Percentiles rank a stretch among this genome's conserved stretches.
Conservation (phyloP, 2,329 filamentous ascomycete species). For the Colletotrichum sp. region DNA sequence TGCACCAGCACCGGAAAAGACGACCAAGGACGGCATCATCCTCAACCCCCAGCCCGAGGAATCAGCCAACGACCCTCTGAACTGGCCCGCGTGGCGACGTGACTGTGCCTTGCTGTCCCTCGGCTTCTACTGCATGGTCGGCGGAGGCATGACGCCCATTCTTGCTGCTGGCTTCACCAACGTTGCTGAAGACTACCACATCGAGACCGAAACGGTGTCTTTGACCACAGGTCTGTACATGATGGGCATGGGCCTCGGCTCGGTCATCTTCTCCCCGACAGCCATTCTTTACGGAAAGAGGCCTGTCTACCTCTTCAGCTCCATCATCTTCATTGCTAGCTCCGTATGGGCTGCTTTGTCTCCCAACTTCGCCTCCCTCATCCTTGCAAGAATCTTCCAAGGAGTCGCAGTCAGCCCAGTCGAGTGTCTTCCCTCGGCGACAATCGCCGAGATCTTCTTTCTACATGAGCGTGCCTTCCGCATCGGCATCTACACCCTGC, state of each 20-base stretch:
- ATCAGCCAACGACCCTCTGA: slow-evolving; percentile 87
- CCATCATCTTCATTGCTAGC: slow-evolving; percentile 77
- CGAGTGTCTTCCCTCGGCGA: slow-evolving; percentile 91
- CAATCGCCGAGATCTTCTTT: slow-evolving; percentile 96
- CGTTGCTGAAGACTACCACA: slow-evolving; percentile 69
- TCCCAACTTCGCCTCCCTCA: slow-evolving; percentile 78
- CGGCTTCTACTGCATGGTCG: slow-evolving; percentile 91
- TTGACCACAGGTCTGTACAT: slow-evolving; percentile 93
- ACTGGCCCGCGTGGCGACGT: slow-evolving; percentile 85
- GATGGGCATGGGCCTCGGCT: slow-evolving; percentile 88
- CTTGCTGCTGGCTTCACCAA: slow-evolving; percentile 89
- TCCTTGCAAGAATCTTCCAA: slow-evolving; percentile 84
- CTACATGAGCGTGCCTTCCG: slow-evolving; percentile 92
- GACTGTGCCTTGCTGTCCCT: slow-evolving; percentile 81
- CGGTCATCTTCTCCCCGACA: slow-evolving; percentile 84
- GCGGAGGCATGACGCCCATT: slow-evolving; percentile 90
- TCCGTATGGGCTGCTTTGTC: slow-evolving; percentile 88
- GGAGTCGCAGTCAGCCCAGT: slow-evolving; percentile 89
- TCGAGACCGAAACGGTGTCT: slow-evolving; percentile 76
- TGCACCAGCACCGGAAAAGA: slow-evolving; percentile 58
- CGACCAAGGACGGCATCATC: slow-evolving; percentile 84
- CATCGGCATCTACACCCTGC: slow-evolving; percentile 89
- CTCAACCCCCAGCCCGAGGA: slow-evolving; percentile 93
- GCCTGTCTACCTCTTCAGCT: slow-evolving; percentile 82
- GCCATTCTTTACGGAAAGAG: slow-evolving; percentile 92